Percentiles rank a stretch among this genome's conserved stretches.
Conservation (phyloP, 78 protist genomes). For the Acrasis kona region DNA sequence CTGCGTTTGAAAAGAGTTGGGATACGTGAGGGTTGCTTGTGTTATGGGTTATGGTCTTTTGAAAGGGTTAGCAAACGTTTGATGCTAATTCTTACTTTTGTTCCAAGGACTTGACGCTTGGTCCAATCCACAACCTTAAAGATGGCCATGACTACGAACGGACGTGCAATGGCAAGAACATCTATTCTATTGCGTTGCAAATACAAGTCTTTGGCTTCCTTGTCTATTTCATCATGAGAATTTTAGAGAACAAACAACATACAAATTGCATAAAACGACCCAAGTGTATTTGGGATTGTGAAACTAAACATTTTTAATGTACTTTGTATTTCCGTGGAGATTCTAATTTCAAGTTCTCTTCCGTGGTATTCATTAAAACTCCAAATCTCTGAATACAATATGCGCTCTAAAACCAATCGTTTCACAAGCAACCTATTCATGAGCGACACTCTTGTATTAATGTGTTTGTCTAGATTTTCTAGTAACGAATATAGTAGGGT, state of each 20-base stretch:
- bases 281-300: neutral
- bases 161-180: neutral
- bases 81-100: neutral
- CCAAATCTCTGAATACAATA: slow-evolving; percentile 8
- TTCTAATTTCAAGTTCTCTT: neutral
- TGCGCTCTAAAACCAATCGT: slow-evolving; percentile 3
- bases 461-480: neutral
- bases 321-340: neutral
- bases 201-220: slow-evolving; percentile 1
- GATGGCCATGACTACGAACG: neutral
- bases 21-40: too few species aligned
- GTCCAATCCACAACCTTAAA: neutral
- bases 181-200: neutral
- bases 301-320: slow-evolving; percentile 4
- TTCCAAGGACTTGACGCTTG: neutral
- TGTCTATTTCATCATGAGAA: too few species aligned
- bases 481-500: slow-evolving; percentile 1
- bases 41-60: too few species aligned
- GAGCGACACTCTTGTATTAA: neutral
- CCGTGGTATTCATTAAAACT: neutral
- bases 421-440: neutral
- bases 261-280: neutral
- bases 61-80: neutral
- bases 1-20: too few species aligned
- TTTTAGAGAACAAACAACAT: too few species aligned